Evolutionary conservation across 768 basidiomycete genomes (phyloP).

Genomic region (Punctularia strigosozonata): DNA sequence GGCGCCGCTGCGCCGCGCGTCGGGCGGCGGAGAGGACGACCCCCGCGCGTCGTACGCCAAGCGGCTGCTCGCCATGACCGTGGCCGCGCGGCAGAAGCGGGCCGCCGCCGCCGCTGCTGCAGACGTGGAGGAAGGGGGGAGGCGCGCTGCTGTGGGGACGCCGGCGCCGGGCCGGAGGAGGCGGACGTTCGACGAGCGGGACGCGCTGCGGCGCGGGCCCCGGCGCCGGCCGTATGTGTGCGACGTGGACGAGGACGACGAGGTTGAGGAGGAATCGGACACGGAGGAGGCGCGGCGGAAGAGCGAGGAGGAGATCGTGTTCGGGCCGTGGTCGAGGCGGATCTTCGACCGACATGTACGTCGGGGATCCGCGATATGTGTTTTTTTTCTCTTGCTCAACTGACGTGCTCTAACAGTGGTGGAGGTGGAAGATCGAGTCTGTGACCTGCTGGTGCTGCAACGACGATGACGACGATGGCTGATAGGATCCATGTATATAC

Average conservation of each 20-base stretch:
- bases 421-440: conserved; percentile 69
- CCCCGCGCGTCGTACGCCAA: conserved; percentile 46
- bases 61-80: conserved; percentile 40
- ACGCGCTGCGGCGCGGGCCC: conserved; percentile 22
- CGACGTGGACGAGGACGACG: conserved; percentile 8
- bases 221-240: conserved; percentile 9
- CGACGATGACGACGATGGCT: conserved; percentile 40
- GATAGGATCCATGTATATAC: conserved; percentile 1
- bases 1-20: conserved; percentile 50
- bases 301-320: conserved; percentile 40
- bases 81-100: conserved; percentile 52
- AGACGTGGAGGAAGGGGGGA: conserved; percentile 6
- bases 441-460: conserved; percentile 49
- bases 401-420: conserved; percentile 43
- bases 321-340: conserved; percentile 59
- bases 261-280: conserved; percentile 12
- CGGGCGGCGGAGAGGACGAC: conserved; percentile 42
- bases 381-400: neutral
- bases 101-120: conserved; percentile 15
- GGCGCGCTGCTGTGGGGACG: conserved; percentile 2
- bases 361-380: too few relatives aligned
- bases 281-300: conserved; percentile 23
- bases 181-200: conserved; percentile 6
- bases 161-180: conserved; percentile 10
- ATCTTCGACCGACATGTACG: conserved; percentile 60